Conservation (phyloP, 2,329 filamentous ascomycete species). For the Nannizziopsis barbatae region DNA sequence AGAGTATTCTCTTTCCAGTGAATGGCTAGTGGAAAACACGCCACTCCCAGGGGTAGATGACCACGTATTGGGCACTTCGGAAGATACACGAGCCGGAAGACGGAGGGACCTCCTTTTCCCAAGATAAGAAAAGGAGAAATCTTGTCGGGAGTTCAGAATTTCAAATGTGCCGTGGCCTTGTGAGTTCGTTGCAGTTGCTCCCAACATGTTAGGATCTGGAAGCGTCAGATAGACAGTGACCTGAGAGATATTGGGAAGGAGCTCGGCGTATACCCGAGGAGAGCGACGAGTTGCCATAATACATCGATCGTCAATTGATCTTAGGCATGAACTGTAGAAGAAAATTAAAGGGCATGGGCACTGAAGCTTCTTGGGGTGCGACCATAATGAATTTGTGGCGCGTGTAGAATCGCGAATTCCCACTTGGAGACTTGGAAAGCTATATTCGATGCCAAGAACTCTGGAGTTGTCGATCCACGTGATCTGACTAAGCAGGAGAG, state of each 20-base stretch:
- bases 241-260: constrained; percentile 50
- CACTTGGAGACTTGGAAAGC: no score
- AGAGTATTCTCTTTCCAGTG: constrained; percentile 35
- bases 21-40: no score
- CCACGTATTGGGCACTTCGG: constrained; percentile 21
- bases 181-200: neutral
- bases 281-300: neutral
- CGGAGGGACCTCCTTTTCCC: constrained; percentile 34
- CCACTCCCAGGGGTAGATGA: constrained; percentile 2
- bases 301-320: no score
- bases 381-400: no score
- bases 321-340: no score
- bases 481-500: no score
- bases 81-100: constrained; percentile 35
- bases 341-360: no score
- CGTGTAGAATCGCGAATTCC: no score
- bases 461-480: no score
- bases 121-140: constrained; percentile 25
- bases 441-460: no score
- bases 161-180: constrained; percentile 17
- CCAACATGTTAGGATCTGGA: constrained; percentile 12
- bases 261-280: constrained; percentile 45
- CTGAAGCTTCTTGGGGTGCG: no score
- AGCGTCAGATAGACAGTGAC: constrained; percentile 47
- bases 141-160: constrained; percentile 28